phyloP scores from a whole-genome alignment of 2,329 filamentous ascomycete genomes.

The Helminthosporium solani region DNA sequence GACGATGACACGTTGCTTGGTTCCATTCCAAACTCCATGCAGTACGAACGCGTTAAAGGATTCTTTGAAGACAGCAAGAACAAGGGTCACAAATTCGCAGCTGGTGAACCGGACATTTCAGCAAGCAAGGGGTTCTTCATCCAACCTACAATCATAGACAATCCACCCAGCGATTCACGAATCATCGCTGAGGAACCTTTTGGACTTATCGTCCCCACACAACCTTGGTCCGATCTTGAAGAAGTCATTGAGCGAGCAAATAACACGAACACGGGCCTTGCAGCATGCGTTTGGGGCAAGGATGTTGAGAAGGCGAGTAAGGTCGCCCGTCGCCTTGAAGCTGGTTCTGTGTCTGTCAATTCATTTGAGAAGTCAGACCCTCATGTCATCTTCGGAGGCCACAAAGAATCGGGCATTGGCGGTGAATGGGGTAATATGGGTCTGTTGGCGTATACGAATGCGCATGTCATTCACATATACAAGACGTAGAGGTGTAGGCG shows the following conservation, averaged over 20 bases:
- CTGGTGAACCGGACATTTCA: constrained; percentile 44
- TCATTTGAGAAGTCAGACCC: constrained; percentile 51
- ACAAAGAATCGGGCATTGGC: constrained; percentile 76
- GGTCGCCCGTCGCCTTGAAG: constrained; percentile 51
- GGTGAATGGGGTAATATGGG: constrained; percentile 60
- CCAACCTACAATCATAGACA: constrained; percentile 60
- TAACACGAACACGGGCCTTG: constrained; percentile 52
- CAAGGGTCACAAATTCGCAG: constrained; percentile 56
- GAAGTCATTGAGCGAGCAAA: constrained; percentile 53
- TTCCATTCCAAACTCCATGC: constrained; percentile 65
- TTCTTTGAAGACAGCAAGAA: constrained; percentile 58
- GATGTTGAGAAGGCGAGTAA: constrained; percentile 48
- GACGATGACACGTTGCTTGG: constrained; percentile 54
- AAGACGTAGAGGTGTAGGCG: constrained; percentile 33
- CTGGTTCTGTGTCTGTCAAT: constrained; percentile 60
- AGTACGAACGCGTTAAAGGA: constrained; percentile 60
- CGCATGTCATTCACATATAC: constrained; percentile 50
- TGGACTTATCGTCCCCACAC: constrained; percentile 64
- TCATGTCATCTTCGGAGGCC: constrained; percentile 66
- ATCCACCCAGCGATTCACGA: constrained; percentile 57
- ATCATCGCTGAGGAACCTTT: constrained; percentile 64
- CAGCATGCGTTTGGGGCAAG: constrained; percentile 52
- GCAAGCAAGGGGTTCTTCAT: constrained; percentile 57
- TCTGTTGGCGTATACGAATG: constrained; percentile 50
- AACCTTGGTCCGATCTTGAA: constrained; percentile 62